Conservation (phyloP, 2,329 filamentous ascomycete genomes). For the Diaporthe caulivora region DNA sequence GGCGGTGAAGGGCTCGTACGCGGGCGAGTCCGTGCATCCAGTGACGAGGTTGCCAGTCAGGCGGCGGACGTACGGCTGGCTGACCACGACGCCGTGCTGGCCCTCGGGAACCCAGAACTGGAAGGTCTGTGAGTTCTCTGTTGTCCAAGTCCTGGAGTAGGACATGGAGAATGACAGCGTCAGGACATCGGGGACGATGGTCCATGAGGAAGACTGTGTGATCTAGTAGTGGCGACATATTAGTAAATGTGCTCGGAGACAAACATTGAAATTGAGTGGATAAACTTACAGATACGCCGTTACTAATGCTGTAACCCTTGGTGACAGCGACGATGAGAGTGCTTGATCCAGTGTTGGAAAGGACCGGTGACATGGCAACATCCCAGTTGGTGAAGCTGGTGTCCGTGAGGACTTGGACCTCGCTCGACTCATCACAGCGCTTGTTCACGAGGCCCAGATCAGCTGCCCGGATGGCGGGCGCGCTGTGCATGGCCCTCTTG, state of each 20-base stretch:
- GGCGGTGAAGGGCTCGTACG: constrained; percentile 46
- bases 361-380: constrained; percentile 51
- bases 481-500: constrained; percentile 27
- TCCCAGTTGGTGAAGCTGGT: constrained; percentile 55
- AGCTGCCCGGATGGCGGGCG: not conserved
- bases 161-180: constrained; percentile 43
- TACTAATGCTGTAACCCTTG: constrained; percentile 51
- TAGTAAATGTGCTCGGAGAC: not conserved
- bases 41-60: constrained; percentile 50
- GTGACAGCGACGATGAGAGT: constrained; percentile 47
- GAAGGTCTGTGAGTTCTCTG: constrained; percentile 48
- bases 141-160: constrained; percentile 48
- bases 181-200: constrained; percentile 42
- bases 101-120: constrained; percentile 49
- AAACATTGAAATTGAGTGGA: not conserved
- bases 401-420: constrained; percentile 44
- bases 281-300: constrained; percentile 47
- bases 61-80: constrained; percentile 51
- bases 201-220: not conserved
- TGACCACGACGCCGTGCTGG: constrained; percentile 55
- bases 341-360: constrained; percentile 46
- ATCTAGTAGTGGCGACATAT: not conserved
- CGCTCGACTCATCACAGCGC: constrained; percentile 42
- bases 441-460: constrained; percentile 1
- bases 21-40: constrained; percentile 50